Conservation (phyloP, 495 filamentous ascomycete species). For the Tuber calosporum region DNA sequence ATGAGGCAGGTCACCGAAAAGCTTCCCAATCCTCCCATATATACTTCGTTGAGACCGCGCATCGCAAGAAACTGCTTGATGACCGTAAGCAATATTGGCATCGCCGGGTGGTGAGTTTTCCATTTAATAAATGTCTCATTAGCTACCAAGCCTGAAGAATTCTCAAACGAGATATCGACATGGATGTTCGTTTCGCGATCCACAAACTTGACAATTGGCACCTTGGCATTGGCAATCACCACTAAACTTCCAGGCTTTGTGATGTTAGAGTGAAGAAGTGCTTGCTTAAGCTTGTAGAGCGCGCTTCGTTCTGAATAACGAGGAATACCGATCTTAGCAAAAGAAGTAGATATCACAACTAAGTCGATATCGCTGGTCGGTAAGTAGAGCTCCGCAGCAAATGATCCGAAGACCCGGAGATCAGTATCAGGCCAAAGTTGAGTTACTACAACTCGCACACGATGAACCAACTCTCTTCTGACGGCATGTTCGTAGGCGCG, state of each 20-base stretch:
- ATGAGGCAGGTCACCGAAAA: conserved; percentile 91
- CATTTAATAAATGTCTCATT: conserved; percentile 71
- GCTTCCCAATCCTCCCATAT: conserved; percentile 83
- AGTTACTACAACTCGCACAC: conserved; percentile 53
- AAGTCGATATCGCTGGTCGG: conserved; percentile 91
- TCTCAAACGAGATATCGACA: conserved; percentile 92
- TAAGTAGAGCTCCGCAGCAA: conserved; percentile 79
- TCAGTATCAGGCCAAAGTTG: conserved; percentile 51
- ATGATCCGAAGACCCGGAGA: conserved; percentile 78
- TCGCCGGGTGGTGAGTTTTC: conserved; percentile 68
- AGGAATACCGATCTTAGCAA: conserved; percentile 43
- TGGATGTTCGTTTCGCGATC: conserved; percentile 65
- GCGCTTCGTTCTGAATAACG: conserved; percentile 43
- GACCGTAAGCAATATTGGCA: conserved; percentile 73
- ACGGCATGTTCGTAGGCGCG: conserved; percentile 66
- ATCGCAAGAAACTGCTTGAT: conserved; percentile 90
- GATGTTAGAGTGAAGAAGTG: conserved; percentile 47
- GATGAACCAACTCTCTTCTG: conserved; percentile 61
- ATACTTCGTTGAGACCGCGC: conserved; percentile 82
- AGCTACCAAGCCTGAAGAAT: conserved; percentile 67
- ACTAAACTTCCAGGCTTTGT: conserved; percentile 50
- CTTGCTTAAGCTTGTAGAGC: conserved; percentile 48
- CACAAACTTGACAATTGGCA: conserved; percentile 86
- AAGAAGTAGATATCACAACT: conserved; percentile 67
- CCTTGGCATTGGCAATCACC: conserved; percentile 66